Base-by-base conservation (phyloP, 1,139 yeast species). In the Candida glucosophila region DNA sequence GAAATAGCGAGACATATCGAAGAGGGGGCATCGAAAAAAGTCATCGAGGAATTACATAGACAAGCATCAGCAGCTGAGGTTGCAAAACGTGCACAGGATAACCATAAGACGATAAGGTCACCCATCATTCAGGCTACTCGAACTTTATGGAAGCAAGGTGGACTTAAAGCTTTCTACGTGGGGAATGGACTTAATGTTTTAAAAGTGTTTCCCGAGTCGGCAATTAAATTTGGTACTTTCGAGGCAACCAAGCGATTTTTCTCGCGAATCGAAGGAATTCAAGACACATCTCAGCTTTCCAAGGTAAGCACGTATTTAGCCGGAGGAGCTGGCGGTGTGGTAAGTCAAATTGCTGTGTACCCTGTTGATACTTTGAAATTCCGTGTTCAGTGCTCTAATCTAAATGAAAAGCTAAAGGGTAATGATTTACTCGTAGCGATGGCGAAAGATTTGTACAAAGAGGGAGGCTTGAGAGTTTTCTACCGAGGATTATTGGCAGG, bases 311-410 rank as follows among this genome's bases (percentile, higher is more conserved):
- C 96, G 0, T 90, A 86, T 47, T 51, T 85, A 19, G 85, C 96
- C 11, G 98, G 98, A 52, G 98, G 98, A 22, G 50, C 90, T 28
- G 98, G 96, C 22, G 98, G 98, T 44, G 93, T 90, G 33, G 72
- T 77, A 17, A 82, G 97, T 0, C 98, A 90, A 52, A 75, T 86
- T 41, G 70, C 92, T 0, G 95, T 88, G 4, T 90, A 90, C 49
- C 98, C 98, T 5, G 77, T 90, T n/a, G 98, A 90, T 55, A 90
- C 98, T 0, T 61, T 90, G 25, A 90, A 90, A 50, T 90, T 83
- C 47, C 64, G 90, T 50, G 55, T 80, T 23, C 92, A 80, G 47
- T 80, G 92, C 52, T 82, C 88, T 2, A 76, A 79, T 27, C 52
- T 78, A 24, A 81, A 77, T 35, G 61, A 72, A 6, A 53, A 64